Percentiles rank a stretch among this genome's conserved stretches.
Evolutionary conservation across 169 alveolate genomes (phyloP).

Genomic region (Cytauxzoon felis): DNA sequence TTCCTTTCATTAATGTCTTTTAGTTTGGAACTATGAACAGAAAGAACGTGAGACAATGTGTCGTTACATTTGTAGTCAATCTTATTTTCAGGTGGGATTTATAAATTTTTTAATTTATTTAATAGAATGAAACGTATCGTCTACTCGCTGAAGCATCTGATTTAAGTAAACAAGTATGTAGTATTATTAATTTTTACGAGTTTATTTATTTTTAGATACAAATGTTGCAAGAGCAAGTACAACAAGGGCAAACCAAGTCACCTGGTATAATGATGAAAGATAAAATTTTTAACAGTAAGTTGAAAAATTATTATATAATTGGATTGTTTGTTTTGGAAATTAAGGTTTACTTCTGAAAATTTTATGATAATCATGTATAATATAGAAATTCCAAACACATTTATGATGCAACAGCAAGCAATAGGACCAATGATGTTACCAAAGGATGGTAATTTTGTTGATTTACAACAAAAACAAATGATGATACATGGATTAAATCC

Average conservation of each 20-base stretch:
- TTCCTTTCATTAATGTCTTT: too few species aligned
- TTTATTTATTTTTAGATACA: conserved; percentile 28
- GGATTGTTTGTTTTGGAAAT: too few species aligned
- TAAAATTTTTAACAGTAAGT: conserved; percentile 2
- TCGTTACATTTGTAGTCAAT: conserved; percentile 61
- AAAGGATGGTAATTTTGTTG: background rate
- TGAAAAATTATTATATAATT: background rate
- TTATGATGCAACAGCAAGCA: background rate
- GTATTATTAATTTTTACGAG: too few species aligned
- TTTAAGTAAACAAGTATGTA: conserved; percentile 41
- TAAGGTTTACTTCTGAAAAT: too few species aligned
- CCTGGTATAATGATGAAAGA: conserved; percentile 11
- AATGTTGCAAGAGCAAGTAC: conserved; percentile 44
- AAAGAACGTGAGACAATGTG: conserved; percentile 59
- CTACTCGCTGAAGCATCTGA: conserved; percentile 63
- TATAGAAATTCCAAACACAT: background rate
- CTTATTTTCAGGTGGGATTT: conserved; percentile 49
- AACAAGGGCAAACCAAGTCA: conserved; percentile 1
- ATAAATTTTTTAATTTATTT: background rate
- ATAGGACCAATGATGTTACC: background rate
- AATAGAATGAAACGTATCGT: conserved; percentile 55
- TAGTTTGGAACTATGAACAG: conserved; percentile 55
- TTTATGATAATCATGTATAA: too few species aligned
- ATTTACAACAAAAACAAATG: background rate
- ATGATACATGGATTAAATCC: background rate